phyloP scores from a whole-genome alignment of 352 stramenopile genomes.

The Globisporangium megalacanthum region DNA sequence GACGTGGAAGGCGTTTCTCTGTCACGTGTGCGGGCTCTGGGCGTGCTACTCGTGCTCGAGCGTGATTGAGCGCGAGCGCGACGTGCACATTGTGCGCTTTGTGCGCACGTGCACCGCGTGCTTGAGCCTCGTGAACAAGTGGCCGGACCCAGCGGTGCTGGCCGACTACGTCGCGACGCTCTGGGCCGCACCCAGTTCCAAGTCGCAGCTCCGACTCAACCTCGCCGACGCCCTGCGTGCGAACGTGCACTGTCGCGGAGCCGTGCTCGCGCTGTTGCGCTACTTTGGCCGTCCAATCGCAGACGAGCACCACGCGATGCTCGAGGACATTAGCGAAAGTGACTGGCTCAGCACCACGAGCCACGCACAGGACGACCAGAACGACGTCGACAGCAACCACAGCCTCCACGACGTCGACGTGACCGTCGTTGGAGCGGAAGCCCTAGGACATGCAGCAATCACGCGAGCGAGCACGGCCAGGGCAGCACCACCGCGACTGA shows the following conservation, averaged over 20 bases:
- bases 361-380: constrained; percentile 11
- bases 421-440: constrained; percentile 2
- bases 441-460: background rate
- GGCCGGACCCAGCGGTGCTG: constrained; percentile 33
- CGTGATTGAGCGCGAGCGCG: constrained; percentile 47
- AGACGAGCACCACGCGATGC: constrained; percentile 17
- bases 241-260: constrained; percentile 21
- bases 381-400: constrained; percentile 6
- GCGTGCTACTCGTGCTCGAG: constrained; percentile 45
- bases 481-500: background rate
- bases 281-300: constrained; percentile 20
- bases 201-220: constrained; percentile 36
- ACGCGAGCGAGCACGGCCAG: background rate
- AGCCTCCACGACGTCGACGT: constrained; percentile 11
- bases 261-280: constrained; percentile 30
- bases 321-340: constrained; percentile 30
- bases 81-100: constrained; percentile 38
- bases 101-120: constrained; percentile 43
- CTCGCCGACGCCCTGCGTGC: constrained; percentile 35
- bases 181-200: constrained; percentile 29
- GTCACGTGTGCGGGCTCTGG: constrained; percentile 47
- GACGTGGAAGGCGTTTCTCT: constrained; percentile 41
- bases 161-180: constrained; percentile 19
- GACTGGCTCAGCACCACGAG: constrained; percentile 27
- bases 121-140: constrained; percentile 45